Percentiles rank a stretch among this genome's conserved stretches.
These are phyloP conservation scores for Cyberlindnera veronae DNA, from an alignment of 805 yeast genomes.

Conservation along the genomic window DNA sequence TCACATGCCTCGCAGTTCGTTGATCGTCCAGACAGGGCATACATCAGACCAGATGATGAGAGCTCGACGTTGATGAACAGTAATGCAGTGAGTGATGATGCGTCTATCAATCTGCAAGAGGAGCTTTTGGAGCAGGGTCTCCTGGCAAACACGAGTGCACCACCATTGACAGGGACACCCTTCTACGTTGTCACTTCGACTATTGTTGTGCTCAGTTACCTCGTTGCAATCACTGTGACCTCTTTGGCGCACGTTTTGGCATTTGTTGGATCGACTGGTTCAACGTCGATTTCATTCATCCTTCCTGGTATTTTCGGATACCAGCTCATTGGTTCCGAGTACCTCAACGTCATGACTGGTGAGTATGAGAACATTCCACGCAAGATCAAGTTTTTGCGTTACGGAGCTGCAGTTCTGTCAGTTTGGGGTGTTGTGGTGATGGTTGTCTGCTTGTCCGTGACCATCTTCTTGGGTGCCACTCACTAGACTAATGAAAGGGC, in stretches of 20 bases:
- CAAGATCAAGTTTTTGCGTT: slow-evolving; percentile 30
- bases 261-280: slow-evolving; percentile 89
- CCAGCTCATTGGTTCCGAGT: slow-evolving; percentile 56
- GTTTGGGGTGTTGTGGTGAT: slow-evolving; percentile 51
- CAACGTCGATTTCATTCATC: slow-evolving; percentile 86
- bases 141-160: slow-evolving; percentile 17
- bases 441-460: slow-evolving; percentile 46
- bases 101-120: slow-evolving; percentile 22
- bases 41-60: slow-evolving; percentile 4
- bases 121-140: slow-evolving; percentile 32
- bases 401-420: slow-evolving; percentile 35
- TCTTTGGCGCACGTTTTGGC: slow-evolving; percentile 83
- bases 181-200: slow-evolving; percentile 51
- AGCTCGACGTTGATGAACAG: slow-evolving; percentile 5
- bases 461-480: slow-evolving; percentile 29
- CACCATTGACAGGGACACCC: slow-evolving; percentile 30
- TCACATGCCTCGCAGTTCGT: slow-evolving; percentile 9
- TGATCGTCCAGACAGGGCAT: slow-evolving; percentile 6
- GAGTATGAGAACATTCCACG: slow-evolving; percentile 29
- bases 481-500: slow-evolving; percentile 10
- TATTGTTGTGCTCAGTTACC: slow-evolving; percentile 54
- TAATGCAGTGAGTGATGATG: slow-evolving; percentile 2
- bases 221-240: slow-evolving; percentile 59
- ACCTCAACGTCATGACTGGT: slow-evolving; percentile 27
- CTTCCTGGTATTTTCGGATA: slow-evolving; percentile 87